Evolutionary conservation across 2,329 filamentous ascomycete species (phyloP).

Genomic region (Ophiostoma australiae): DNA sequence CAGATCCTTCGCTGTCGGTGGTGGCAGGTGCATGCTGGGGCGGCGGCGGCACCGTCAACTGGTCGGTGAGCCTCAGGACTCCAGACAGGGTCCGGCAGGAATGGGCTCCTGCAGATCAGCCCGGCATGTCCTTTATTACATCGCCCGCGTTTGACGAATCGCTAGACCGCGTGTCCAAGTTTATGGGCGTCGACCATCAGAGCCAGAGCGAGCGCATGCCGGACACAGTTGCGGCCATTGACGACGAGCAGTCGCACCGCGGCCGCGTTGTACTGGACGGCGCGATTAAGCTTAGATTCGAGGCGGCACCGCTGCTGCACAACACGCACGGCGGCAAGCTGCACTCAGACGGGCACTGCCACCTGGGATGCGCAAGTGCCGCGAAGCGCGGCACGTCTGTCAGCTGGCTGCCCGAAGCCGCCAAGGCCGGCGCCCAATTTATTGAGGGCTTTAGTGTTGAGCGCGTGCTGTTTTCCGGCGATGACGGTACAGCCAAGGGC

Average conservation of each 20-base stretch:
- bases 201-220: not conserved
- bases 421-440: conserved; percentile 69
- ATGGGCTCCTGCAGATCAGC: conserved; percentile 64
- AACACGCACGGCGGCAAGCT: conserved; percentile 64
- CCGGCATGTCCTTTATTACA: conserved; percentile 64
- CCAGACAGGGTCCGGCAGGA: conserved; percentile 73
- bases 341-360: conserved; percentile 68
- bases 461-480: conserved; percentile 62
- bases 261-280: conserved; percentile 73
- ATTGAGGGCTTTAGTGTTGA: conserved; percentile 76
- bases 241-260: conserved; percentile 60
- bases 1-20: conserved; percentile 56
- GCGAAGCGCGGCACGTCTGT: conserved; percentile 76
- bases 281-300: conserved; percentile 66
- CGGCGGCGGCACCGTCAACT: conserved; percentile 84
- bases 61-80: conserved; percentile 62
- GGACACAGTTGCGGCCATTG: not conserved
- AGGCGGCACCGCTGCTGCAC: conserved; percentile 65
- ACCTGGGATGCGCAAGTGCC: conserved; percentile 57
- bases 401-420: conserved; percentile 74
- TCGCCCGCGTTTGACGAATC: conserved; percentile 69
- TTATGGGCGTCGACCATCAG: conserved; percentile 65
- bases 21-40: conserved; percentile 72
- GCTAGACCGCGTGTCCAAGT: conserved; percentile 70
- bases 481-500: conserved; percentile 32